A percentile compares a stretch with the other conserved stretches of the same genome.
Evolutionary conservation across 805 yeast species (phyloP).

Genomic region (Hyphopichia homilentoma): DNA sequence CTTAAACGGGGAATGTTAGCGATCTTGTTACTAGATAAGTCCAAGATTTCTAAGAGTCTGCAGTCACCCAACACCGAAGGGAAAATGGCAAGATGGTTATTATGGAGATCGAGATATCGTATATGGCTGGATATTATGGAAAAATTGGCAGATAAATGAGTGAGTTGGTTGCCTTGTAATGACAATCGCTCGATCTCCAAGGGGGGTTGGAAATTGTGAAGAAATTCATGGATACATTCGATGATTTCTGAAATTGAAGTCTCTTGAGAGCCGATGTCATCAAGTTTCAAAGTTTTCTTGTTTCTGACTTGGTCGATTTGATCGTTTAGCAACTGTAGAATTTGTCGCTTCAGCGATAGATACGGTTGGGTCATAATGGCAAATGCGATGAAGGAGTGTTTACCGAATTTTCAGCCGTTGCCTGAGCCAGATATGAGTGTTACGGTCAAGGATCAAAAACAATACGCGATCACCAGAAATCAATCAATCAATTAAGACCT

Average conservation of each 20-base stretch:
- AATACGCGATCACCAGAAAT: too few species aligned
- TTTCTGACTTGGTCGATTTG: slow-evolving; percentile 19
- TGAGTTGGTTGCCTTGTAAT: slow-evolving; percentile 48
- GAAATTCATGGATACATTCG: slow-evolving; percentile 18
- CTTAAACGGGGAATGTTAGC: slow-evolving; percentile 43
- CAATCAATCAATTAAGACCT: background rate
- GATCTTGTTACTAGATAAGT: slow-evolving; percentile 56
- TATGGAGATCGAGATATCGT: slow-evolving; percentile 63
- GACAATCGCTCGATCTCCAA: slow-evolving; percentile 47
- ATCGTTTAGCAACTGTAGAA: slow-evolving; percentile 15
- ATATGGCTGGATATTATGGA: slow-evolving; percentile 38
- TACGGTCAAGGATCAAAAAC: too few species aligned
- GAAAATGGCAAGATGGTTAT: slow-evolving; percentile 50
- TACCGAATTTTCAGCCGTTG: too few species aligned
- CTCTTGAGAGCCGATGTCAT: slow-evolving; percentile 6
- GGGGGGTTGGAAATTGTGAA: slow-evolving; percentile 19
- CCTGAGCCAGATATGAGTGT: too few species aligned
- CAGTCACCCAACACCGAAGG: slow-evolving; percentile 44
- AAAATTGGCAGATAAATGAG: slow-evolving; percentile 46
- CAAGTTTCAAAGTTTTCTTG: slow-evolving; percentile 18
- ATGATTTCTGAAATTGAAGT: slow-evolving; percentile 13
- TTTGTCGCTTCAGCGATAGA: slow-evolving; percentile 7
- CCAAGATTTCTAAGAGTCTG: slow-evolving; percentile 56
- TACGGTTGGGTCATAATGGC: slow-evolving; percentile 8
- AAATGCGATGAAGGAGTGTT: too few species aligned